Conservation (phyloP, 176 grass and related monocot species). For the Ensete glaucum region DNA sequence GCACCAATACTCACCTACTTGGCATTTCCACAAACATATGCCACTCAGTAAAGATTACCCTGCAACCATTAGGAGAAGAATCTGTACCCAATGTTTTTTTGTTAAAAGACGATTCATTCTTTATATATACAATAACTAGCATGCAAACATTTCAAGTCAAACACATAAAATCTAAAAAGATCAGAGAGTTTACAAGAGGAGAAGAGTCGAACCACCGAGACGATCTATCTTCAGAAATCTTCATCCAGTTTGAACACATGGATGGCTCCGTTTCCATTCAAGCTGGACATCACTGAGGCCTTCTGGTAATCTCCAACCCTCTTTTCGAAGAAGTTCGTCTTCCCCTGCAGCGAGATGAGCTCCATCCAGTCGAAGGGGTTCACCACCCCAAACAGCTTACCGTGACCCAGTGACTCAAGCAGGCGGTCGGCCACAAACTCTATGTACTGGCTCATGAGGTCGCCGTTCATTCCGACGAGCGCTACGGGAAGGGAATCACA, state of each 20-base stretch:
- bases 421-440: constrained; percentile 23
- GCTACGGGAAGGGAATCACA: constrained; percentile 25
- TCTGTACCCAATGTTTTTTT: too few species aligned
- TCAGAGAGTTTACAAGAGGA: too few species aligned
- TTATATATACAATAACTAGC: too few species aligned
- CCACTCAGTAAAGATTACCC: too few species aligned
- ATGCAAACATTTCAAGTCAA: too few species aligned
- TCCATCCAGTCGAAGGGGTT: constrained; percentile 42
- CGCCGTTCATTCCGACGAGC: constrained; percentile 28
- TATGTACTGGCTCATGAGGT: constrained; percentile 34
- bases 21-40: too few species aligned
- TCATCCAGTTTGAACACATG: constrained; percentile 30
- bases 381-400: constrained; percentile 7
- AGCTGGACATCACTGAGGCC: constrained; percentile 29
- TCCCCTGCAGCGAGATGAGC: constrained; percentile 34
- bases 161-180: too few species aligned
- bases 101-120: too few species aligned
- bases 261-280: constrained; percentile 16
- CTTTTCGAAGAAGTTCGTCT: constrained; percentile 37
- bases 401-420: not conserved
- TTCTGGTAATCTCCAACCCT: constrained; percentile 32
- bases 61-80: too few species aligned
- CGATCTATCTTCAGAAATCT: constrained; percentile 6
- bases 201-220: not conserved
- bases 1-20: too few species aligned